These are phyloP conservation scores for Chalciporus piperatus DNA, from an alignment of 768 basidiomycete species.

Conservation along the genomic window DNA sequence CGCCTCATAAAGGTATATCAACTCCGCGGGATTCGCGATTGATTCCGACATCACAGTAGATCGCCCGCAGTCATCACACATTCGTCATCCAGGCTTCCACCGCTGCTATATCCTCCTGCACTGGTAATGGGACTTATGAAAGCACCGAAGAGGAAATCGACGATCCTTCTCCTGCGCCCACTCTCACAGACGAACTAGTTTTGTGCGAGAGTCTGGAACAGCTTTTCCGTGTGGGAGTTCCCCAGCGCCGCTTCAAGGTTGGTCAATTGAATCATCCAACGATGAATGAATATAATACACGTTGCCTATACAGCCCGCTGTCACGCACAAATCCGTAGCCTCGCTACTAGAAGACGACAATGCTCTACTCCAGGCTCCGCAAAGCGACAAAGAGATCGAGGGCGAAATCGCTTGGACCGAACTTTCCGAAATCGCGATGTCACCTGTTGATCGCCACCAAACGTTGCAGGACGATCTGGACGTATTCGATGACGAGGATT, in stretches of 20 bases:
- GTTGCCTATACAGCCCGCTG: conserved; percentile 15
- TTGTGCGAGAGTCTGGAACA: conserved; percentile 43
- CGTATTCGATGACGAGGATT: conserved; percentile 13
- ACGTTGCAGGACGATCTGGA: conserved; percentile 16
- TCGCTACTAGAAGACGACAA: conserved; percentile 22
- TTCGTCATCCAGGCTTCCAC: conserved; percentile 27
- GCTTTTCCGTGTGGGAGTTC: conserved; percentile 41
- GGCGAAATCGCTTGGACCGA: conserved; percentile 15
- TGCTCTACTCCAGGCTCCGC: conserved; percentile 14
- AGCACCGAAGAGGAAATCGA: conserved; percentile 14
- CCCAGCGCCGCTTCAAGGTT: conserved; percentile 49
- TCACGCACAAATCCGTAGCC: conserved; percentile 6
- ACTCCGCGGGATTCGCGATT: not conserved
- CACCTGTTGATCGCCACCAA: conserved; percentile 4
- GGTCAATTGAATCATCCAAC: conserved; percentile 11
- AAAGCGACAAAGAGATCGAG: conserved; percentile 4
- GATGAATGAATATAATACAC: conserved; percentile 1
- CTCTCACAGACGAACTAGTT: conserved; percentile 35
- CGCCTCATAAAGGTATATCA: conserved; percentile 48
- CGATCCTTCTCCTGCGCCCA: not conserved
- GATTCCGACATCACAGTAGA: conserved; percentile 18
- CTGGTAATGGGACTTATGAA: conserved; percentile 5
- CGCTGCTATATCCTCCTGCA: conserved; percentile 26
- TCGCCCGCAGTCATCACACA: conserved; percentile 23
- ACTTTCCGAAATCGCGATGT: conserved; percentile 10